Base-by-base conservation (phyloP, 192 early-diverging fungal genomes). In the Gorgonomyces haynaldii region DNA sequence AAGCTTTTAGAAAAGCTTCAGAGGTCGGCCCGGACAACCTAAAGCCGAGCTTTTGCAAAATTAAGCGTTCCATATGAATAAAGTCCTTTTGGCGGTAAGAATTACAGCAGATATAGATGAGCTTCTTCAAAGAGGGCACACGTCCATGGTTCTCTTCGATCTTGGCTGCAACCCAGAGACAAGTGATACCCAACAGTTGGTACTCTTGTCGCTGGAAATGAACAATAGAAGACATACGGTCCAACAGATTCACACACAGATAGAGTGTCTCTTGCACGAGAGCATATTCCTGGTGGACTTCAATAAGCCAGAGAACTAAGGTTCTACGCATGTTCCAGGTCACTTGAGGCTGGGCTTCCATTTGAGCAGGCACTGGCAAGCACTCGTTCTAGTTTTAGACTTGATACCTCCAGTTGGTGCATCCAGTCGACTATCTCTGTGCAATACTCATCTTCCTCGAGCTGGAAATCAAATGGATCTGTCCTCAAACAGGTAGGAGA, bases 81-180 rank as follows among this genome's bases (percentile, higher is more conserved):
- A 78, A 74, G 20, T 72, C 61, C 12, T 31, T 13, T 36, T 57
- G 53, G 15, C 34, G 19, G 52, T 69, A 70, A 16, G 38, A 25
- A 26, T 66, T 24, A 19, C 47, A 63, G 50, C 66, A 67, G 20
- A 78, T 46, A 26, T 62, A 57, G 27, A 45, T 42, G 13, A 79
- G 60, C 13, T 58, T 57, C 30, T 63, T 68, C 19, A 78, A 55
- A 3, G 61, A 44, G 8, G 76, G 76, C 20, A 73, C 67, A 13
- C 61, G 53, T n/a, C 74, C 74, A 58, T 79, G 76, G 45, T 70
- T 75, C 50, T 79, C 76, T 38, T 79, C 74, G 54, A 65, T 72
- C 51, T 79, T 79, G 8, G 70, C 60, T 4, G 74, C 74, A 30
- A 72, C 45, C 74, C 72, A 79, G 1, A 79, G 60, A 24, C 59